Conservation (phyloP, 208 protist genomes). For the Trypanosoma caninum region DNA sequence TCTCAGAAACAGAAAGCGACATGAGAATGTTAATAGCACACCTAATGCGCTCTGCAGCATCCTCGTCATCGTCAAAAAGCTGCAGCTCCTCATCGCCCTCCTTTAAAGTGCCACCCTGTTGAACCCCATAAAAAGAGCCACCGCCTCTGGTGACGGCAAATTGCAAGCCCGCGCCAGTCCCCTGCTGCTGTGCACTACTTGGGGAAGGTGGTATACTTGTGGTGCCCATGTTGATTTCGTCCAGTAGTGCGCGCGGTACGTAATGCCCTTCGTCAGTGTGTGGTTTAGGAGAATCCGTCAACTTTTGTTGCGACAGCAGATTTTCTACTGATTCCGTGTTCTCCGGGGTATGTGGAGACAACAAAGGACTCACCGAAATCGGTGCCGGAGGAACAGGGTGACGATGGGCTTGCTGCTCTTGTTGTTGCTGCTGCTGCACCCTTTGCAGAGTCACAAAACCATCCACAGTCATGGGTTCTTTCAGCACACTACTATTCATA, state of each 20-base stretch:
- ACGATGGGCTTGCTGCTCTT: background rate
- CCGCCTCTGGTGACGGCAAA: background rate
- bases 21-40: conserved; percentile 20
- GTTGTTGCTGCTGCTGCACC: background rate
- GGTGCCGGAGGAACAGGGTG: conserved; percentile 6
- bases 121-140: background rate
- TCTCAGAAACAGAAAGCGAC: conserved; percentile 2
- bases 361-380: conserved; percentile 1
- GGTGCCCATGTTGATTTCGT: background rate
- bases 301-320: background rate
- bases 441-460: background rate
- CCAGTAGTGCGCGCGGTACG: background rate
- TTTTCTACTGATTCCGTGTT: background rate
- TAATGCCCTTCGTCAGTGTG: conserved; percentile 5
- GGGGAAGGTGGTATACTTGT: background rate
- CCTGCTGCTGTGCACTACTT: background rate
- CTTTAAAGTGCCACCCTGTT: background rate
- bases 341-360: background rate
- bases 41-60: conserved; percentile 21
- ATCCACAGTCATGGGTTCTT: conserved; percentile 6
- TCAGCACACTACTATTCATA: background rate
- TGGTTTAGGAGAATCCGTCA: background rate
- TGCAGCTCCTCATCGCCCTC: conserved; percentile 11
- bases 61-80: conserved; percentile 36
- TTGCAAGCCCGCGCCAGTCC: background rate